Base-by-base conservation (phyloP, 306 rosid genomes). In the Rosa chinensis region DNA sequence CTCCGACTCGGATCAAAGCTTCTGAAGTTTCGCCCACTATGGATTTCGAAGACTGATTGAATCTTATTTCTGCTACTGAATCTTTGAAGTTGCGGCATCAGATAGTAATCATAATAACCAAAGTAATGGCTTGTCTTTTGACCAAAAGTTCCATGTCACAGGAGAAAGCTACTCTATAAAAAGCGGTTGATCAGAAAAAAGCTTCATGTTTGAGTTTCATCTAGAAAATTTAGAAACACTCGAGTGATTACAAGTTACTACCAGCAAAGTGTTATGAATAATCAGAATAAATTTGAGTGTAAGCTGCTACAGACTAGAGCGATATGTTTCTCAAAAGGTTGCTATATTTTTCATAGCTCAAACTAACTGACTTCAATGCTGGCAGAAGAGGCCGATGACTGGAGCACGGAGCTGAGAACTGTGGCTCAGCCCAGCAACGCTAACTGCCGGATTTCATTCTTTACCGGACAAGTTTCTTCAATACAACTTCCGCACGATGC, bases 401-500 rank as follows among this genome's bases (percentile, higher is more conserved):
- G 62, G 58, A 70, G 20, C 32, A 25, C 5, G 10, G 13, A 49
- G 47, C 32, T 50, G 17, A 59, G 44, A 55, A 73, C 55, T 8
- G 23, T 70, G 75, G 21, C 14, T 48, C 61, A 1, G 21, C 45
- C 66, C 67, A 37, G 13, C 64, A 58, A 13, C 32, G 73, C 55
- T 23, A 49, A 37, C 74, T 45, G 56, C 45, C 8, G 1, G 21
- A 43, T 37, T 23, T 66, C 72, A 81, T 40, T 71, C 35, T 69
- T 93, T 82, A 93, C 66, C 78, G 73, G 80, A 84, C 76, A 21
- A 84, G 64, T 76, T 90, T 90, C 84, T 76, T 89, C 86, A 94
- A 82, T 23, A 90, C 97, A 28, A 84, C 88, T 86, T 92, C 98
- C 13, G 97, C 98, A 10, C 86, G 98, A 56, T 90, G 98, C 91